phyloP scores from a whole-genome alignment of 225 moss, liverwort and hornwort species.

The Physcomitrellopsis africana region DNA sequence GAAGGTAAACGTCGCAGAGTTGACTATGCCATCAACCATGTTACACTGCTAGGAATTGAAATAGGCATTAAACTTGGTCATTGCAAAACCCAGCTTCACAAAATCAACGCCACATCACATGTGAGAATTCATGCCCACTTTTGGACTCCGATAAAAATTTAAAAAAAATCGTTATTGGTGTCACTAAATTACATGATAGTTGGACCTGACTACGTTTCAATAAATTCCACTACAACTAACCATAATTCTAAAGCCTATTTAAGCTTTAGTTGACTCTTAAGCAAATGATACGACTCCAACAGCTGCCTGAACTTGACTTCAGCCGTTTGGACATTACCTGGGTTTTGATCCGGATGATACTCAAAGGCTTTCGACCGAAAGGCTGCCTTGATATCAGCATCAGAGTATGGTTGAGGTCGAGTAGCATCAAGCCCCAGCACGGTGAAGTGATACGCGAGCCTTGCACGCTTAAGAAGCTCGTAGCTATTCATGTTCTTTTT shows the following conservation, averaged over 20 bases:
- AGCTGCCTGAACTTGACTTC: slow-evolving; percentile 83
- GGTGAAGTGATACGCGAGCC: slow-evolving; percentile 62
- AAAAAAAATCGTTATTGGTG: neutral
- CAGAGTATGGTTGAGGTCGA: slow-evolving; percentile 64
- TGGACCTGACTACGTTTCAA: neutral
- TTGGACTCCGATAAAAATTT: slow-evolving; percentile 16
- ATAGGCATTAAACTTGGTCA: slow-evolving; percentile 15
- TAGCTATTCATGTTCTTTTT: slow-evolving; percentile 53
- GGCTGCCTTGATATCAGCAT: slow-evolving; percentile 88
- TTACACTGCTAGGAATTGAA: slow-evolving; percentile 14
- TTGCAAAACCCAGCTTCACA: slow-evolving; percentile 14
- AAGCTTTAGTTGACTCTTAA: slow-evolving; percentile 50
- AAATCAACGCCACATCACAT: neutral
- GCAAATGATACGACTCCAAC: slow-evolving; percentile 79
- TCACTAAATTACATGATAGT: slow-evolving; percentile 20
- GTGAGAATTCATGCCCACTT: slow-evolving; percentile 25
- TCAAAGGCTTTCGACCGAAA: slow-evolving; percentile 82
- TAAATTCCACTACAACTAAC: slow-evolving; percentile 10
- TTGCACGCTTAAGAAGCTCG: slow-evolving; percentile 53
- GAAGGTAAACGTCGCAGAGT: neutral
- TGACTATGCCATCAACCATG: slow-evolving; percentile 3
- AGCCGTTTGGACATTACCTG: slow-evolving; percentile 64
- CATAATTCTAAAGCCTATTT: slow-evolving; percentile 34
- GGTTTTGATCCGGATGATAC: slow-evolving; percentile 91
- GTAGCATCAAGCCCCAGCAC: slow-evolving; percentile 77